Evolutionary conservation across 306 rosid genomes (phyloP).

Genomic region (Astragalus membranaceus): DNA sequence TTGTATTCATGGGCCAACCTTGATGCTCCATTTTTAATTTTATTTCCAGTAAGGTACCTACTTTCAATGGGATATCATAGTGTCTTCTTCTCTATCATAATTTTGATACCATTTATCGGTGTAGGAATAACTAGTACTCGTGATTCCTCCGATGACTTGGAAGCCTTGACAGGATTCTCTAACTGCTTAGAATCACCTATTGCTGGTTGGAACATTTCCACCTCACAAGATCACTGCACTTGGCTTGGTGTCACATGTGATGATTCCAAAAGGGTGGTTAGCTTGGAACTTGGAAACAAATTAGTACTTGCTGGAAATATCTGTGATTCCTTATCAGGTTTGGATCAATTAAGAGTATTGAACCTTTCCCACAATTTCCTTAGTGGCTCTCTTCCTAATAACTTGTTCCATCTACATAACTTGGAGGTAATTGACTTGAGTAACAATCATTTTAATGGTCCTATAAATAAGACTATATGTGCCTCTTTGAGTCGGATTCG

Average conservation of each 20-base stretch:
- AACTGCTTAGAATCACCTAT: slow-evolving; percentile 10
- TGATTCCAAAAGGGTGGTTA: neutral
- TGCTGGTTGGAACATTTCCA: slow-evolving; percentile 7
- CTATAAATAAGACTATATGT: neutral
- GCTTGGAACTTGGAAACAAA: slow-evolving; percentile 23
- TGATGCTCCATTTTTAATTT: too few species aligned
- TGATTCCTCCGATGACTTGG: slow-evolving; percentile 17
- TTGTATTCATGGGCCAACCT: too few species aligned
- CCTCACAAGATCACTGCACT: slow-evolving; percentile 6
- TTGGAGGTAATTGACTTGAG: slow-evolving; percentile 22
- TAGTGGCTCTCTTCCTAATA: slow-evolving; percentile 11
- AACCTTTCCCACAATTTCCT: slow-evolving; percentile 26
- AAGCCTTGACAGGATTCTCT: slow-evolving; percentile 22
- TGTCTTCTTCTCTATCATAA: neutral
- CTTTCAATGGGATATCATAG: neutral
- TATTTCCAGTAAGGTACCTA: too few species aligned
- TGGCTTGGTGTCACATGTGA: slow-evolving; percentile 29
- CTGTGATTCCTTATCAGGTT: slow-evolving; percentile 18
- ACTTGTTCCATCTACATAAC: slow-evolving; percentile 18
- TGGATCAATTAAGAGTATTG: slow-evolving; percentile 24
- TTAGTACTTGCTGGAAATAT: slow-evolving; percentile 8
- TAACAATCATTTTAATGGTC: slow-evolving; percentile 12
- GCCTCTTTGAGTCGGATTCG: neutral
- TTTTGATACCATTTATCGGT: neutral
- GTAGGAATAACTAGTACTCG: neutral